Base-by-base conservation (phyloP, 192 early-diverging fungal genomes). In the Umbelopsis vinacea region DNA sequence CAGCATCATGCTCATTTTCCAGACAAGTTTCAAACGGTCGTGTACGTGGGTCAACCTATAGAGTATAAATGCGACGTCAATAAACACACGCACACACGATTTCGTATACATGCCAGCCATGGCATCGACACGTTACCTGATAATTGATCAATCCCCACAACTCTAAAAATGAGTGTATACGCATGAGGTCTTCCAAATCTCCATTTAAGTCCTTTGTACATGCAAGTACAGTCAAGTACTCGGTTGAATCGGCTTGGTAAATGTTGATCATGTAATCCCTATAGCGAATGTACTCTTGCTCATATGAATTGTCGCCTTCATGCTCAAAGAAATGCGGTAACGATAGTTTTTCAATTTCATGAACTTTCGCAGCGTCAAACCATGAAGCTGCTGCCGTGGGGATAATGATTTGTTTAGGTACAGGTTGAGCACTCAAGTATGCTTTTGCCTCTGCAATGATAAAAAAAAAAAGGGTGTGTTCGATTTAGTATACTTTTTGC, bases 91-190 rank as follows among this genome's bases (percentile, higher is more conserved):
- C 1, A 29, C 1, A 29, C 29, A 29, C 29, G 1, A 29, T 29
- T 3, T 29, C 29, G 12, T 26, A 54, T 26, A 46, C 1, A 17
- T 17, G 0, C 22, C 0, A 46, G 5, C 9, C 4, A 24, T 50
- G 10, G n/a, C 17, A 74, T 12, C 10, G 3, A 37, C 17, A 17
- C 37, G 26, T 77, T n/a, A 95, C 93, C 87, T 97, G 96, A 82
- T 94, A 95, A 83, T 99, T 99, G 74, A 99, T 94, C 21, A 99
- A 79, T 0, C 93, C 94, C 93, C 95, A 96, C 74, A 95, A 92
- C 82, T 99, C 97, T 45, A 99, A 81, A 69, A 99, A 96, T 2
- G 95, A 92, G 79, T 99, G 97, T 7, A 99, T 92, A 47, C 96
- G 85, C 74, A 98, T 93, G 52, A 99, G 92, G 1, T 92, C 89